phyloP scores from a whole-genome alignment of 352 stramenopile genomes.

The Bremia lactucae region DNA sequence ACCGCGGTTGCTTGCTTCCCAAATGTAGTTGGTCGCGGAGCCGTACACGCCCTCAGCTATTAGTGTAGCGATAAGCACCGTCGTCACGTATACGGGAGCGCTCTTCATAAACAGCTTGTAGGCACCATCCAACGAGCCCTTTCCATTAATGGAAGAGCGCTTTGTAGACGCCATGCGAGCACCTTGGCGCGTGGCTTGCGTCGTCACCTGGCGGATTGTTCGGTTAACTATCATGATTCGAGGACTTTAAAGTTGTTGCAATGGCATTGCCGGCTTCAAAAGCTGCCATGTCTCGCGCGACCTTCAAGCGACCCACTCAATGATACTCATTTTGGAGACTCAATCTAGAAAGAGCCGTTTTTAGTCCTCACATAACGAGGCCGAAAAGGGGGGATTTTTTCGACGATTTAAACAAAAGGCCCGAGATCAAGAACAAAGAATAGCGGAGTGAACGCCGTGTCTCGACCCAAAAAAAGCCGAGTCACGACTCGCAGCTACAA shows the following conservation, averaged over 20 bases:
- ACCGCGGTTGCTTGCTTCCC: slow-evolving; percentile 73
- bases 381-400: slow-evolving; percentile 14
- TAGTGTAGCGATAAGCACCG: slow-evolving; percentile 55
- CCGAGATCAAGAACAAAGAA: slow-evolving; percentile 25
- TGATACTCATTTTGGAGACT: too few species aligned
- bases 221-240: slow-evolving; percentile 39
- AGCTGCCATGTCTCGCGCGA: background rate
- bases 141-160: slow-evolving; percentile 67
- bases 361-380: slow-evolving; percentile 12
- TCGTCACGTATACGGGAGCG: slow-evolving; percentile 72
- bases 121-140: slow-evolving; percentile 41
- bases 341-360: slow-evolving; percentile 29
- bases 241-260: background rate
- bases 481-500: too few species aligned
- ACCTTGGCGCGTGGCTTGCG: slow-evolving; percentile 28
- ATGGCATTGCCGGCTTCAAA: slow-evolving; percentile 12
- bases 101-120: slow-evolving; percentile 81
- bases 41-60: slow-evolving; percentile 69
- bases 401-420: slow-evolving; percentile 11
- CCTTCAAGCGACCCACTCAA: slow-evolving; percentile 11
- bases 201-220: slow-evolving; percentile 34
- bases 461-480: slow-evolving; percentile 12
- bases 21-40: slow-evolving; percentile 59
- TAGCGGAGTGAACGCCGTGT: slow-evolving; percentile 10
- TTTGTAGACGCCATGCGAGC: slow-evolving; percentile 50